A percentile compares a stretch with the other conserved stretches of the same genome.
Conservation (phyloP, 2,329 filamentous ascomycete species). For the Cryphonectria japonica region DNA sequence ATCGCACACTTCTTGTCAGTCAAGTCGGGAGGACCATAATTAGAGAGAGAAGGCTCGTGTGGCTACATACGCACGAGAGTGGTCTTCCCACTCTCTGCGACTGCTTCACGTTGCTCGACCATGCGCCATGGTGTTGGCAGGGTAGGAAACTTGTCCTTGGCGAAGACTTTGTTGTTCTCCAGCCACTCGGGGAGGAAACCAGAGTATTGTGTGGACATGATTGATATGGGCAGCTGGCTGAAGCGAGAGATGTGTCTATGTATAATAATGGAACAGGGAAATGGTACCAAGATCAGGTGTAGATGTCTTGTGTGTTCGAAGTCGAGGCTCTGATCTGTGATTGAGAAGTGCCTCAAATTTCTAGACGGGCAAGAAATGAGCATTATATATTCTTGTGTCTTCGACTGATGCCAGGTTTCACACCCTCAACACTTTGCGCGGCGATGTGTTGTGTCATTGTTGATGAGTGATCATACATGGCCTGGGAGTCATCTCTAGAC, state of each 20-base stretch:
- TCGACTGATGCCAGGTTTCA: not conserved
- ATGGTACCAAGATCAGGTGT: not conserved
- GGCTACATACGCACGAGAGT: constrained; percentile 16
- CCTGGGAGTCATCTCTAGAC: not conserved
- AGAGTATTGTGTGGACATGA: constrained; percentile 17
- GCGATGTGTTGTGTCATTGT: not conserved
- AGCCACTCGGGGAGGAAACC: constrained; percentile 16
- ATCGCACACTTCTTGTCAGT: not conserved
- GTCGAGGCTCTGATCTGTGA: not conserved
- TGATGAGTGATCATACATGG: not conserved
- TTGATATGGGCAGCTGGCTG: not conserved
- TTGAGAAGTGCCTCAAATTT: not conserved
- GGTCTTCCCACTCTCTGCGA: constrained; percentile 11
- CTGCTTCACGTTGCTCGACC: constrained; percentile 9
- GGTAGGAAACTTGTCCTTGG: constrained; percentile 12
- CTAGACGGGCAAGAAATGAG: not conserved
- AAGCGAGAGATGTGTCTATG: no score
- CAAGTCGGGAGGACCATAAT: not conserved
- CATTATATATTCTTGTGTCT: not conserved
- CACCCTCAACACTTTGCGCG: not conserved
- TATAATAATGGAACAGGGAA: no score
- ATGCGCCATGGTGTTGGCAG: constrained; percentile 23
- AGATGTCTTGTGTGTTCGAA: not conserved
- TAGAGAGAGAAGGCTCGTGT: not conserved
- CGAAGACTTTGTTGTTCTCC: constrained; percentile 21